These are phyloP conservation scores for Cucurbita pepo DNA, from an alignment of 306 rosid species.

Conservation along the genomic window DNA sequence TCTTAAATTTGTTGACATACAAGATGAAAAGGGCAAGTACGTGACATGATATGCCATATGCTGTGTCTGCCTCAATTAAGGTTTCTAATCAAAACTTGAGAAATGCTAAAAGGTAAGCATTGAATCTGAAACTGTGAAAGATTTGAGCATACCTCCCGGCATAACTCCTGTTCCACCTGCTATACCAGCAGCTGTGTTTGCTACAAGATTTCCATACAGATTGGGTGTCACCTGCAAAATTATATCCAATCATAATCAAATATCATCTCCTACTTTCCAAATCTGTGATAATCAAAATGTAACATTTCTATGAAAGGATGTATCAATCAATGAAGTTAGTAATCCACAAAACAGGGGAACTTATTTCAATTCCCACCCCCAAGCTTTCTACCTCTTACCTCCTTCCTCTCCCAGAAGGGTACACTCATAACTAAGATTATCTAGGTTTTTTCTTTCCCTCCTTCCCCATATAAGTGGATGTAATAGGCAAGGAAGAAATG, in stretches of 20 bases:
- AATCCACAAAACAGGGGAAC: background rate
- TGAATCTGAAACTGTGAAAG: conserved; percentile 7
- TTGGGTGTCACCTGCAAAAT: conserved; percentile 81
- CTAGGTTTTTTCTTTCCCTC: background rate
- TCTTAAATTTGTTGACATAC: background rate
- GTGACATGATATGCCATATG: background rate
- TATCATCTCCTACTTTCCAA: background rate
- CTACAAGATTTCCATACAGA: conserved; percentile 90
- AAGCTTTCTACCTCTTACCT: background rate
- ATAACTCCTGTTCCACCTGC: conserved; percentile 98
- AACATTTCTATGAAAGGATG: background rate
- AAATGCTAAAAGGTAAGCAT: background rate
- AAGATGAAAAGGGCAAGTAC: background rate
- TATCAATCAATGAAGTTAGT: background rate
- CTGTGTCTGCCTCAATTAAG: background rate
- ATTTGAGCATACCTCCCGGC: conserved; percentile 66
- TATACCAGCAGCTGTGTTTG: conserved; percentile 96
- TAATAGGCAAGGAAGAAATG: no score
- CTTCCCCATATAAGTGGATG: background rate
- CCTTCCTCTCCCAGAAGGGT: background rate
- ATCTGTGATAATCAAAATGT: background rate
- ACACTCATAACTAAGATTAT: background rate
- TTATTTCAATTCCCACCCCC: background rate
- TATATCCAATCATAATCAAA: conserved; percentile 9
- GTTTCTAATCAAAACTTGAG: no score